Conservation (phyloP, 73 alveolate genomes). For the Urostyla sp. region DNA sequence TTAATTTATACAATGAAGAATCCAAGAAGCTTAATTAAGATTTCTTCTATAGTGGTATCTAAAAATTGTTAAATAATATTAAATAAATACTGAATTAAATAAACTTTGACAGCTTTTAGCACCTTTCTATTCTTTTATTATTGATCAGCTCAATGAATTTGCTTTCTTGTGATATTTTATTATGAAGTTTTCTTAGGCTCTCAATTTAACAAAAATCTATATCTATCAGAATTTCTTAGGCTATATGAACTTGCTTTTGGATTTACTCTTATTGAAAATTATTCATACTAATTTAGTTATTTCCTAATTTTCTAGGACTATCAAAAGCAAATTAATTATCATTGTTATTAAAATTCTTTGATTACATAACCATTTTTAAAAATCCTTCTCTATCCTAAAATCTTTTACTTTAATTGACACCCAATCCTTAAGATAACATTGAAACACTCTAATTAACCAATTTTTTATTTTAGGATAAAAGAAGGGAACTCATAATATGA, state of each 20-base stretch:
- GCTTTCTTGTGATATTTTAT: slow-evolving; percentile 2
- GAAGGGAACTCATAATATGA: too few species aligned
- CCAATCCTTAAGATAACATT: too few species aligned
- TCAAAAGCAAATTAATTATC: too few species aligned
- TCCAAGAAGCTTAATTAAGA: slow-evolving; percentile 15
- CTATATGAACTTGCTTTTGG: not conserved
- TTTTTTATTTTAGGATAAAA: too few species aligned
- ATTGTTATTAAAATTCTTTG: too few species aligned
- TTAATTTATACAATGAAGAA: slow-evolving; percentile 39
- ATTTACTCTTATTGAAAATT: too few species aligned
- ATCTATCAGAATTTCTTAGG: slow-evolving; percentile 31
- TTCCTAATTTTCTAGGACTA: too few species aligned
- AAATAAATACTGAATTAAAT: not conserved
- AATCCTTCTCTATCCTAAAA: too few species aligned
- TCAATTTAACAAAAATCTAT: slow-evolving; percentile 1
- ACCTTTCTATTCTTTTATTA: slow-evolving; percentile 3
- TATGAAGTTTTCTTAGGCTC: not conserved
- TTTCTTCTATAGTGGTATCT: slow-evolving; percentile 16
- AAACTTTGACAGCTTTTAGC: slow-evolving; percentile 2
- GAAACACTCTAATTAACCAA: too few species aligned
- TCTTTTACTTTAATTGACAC: too few species aligned
- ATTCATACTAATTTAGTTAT: too few species aligned
- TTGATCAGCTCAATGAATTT: not conserved
- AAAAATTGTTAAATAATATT: not conserved
- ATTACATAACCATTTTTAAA: too few species aligned